These are phyloP conservation scores for Ophiocordyceps camponoti-saundersi DNA, from an alignment of 2,329 filamentous ascomycete genomes.

Conservation along the genomic window DNA sequence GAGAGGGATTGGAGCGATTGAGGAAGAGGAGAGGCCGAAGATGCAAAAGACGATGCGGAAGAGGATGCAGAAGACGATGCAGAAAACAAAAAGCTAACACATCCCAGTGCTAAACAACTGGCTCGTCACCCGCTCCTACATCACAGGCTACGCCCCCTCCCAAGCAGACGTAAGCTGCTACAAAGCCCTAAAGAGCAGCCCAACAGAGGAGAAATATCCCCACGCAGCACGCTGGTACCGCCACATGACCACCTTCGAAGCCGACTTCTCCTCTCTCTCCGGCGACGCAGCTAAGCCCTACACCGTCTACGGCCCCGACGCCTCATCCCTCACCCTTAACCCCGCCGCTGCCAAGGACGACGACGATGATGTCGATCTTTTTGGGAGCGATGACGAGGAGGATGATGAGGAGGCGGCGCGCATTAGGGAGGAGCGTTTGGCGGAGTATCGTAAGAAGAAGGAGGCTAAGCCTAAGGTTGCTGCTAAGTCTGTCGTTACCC, in stretches of 20 bases:
- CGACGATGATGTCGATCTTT: conserved; percentile 81
- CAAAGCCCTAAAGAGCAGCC: conserved; percentile 68
- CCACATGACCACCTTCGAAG: conserved; percentile 86
- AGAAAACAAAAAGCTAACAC: background rate
- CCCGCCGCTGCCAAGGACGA: conserved; percentile 54
- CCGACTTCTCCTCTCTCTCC: conserved; percentile 78
- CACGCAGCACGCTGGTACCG: conserved; percentile 97
- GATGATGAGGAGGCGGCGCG: conserved; percentile 63
- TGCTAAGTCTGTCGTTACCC: conserved; percentile 89
- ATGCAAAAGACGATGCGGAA: too few species aligned
- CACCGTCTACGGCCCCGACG: conserved; percentile 83
- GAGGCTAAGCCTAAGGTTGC: conserved; percentile 76
- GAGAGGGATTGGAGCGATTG: too few species aligned
- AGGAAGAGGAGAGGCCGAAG: too few species aligned
- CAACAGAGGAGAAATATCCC: conserved; percentile 75
- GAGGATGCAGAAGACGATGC: background rate
- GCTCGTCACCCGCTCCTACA: conserved; percentile 58
- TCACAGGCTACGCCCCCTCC: conserved; percentile 55
- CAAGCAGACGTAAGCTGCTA: conserved; percentile 94
- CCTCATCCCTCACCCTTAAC: conserved; percentile 61
- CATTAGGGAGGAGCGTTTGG: conserved; percentile 77
- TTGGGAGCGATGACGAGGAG: conserved; percentile 86
- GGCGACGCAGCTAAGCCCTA: conserved; percentile 82
- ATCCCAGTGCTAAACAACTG: conserved; percentile 47
- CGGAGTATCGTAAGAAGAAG: conserved; percentile 96